phyloP scores from a whole-genome alignment of 2,329 filamentous ascomycete species.

The Knufia fluminis region DNA sequence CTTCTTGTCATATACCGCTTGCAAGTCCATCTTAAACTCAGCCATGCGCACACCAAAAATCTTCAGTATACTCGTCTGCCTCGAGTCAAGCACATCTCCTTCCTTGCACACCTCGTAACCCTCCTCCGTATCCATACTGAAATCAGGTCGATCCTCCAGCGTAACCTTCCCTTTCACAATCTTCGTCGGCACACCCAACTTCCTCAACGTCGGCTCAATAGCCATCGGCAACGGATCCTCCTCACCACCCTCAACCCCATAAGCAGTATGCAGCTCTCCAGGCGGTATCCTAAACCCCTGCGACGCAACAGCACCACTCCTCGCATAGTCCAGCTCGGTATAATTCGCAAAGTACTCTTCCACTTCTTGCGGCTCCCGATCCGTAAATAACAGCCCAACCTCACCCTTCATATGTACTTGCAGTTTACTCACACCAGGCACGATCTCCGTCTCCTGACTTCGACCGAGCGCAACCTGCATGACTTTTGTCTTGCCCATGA shows the following conservation, averaged over 20 bases:
- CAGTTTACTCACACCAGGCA: slow-evolving; percentile 65
- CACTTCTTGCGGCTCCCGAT: slow-evolving; percentile 59
- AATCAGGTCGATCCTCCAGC: slow-evolving; percentile 47
- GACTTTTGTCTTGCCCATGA: slow-evolving; percentile 99
- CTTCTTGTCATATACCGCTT: slow-evolving; percentile 51
- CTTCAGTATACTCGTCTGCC: slow-evolving; percentile 90
- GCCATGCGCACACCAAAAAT: slow-evolving; percentile 83
- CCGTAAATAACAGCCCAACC: slow-evolving; percentile 85
- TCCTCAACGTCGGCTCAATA: slow-evolving; percentile 80
- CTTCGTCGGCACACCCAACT: slow-evolving; percentile 79
- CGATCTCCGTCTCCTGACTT: slow-evolving; percentile 66
- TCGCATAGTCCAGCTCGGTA: slow-evolving; percentile 76
- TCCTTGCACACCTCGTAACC: slow-evolving; percentile 73
- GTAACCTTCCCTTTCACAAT: slow-evolving; percentile 83
- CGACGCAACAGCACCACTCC: slow-evolving; percentile 67
- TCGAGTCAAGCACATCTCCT: slow-evolving; percentile 75
- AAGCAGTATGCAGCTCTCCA: slow-evolving; percentile 65
- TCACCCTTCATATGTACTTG: slow-evolving; percentile 63
- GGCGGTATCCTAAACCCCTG: slow-evolving; percentile 71
- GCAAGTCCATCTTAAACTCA: slow-evolving; percentile 75
- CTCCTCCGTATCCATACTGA: slow-evolving; percentile 32
- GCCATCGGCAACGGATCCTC: slow-evolving; percentile 82
- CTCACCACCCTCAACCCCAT: slow-evolving; percentile 51
- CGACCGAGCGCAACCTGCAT: slow-evolving; percentile 91
- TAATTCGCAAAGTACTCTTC: slow-evolving; percentile 63